Conservation (phyloP, 2,329 filamentous ascomycete species). For the Aspergillus sergii region DNA sequence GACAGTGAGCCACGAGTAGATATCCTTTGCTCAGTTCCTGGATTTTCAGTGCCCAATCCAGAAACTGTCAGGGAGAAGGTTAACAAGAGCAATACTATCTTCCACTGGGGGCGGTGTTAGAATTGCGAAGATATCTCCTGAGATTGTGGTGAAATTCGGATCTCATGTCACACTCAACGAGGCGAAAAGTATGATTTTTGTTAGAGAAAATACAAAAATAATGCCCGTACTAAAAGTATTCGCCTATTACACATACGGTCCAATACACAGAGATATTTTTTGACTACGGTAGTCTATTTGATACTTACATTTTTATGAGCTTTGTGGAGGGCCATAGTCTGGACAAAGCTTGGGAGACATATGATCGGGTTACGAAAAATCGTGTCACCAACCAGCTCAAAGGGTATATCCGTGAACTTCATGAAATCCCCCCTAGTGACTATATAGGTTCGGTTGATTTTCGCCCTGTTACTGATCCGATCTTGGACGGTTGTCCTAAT, state of each 20-base stretch:
- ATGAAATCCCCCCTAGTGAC: constrained; percentile 3
- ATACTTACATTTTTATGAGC: constrained; percentile 26
- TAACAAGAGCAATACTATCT: constrained; percentile 9
- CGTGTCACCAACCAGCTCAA: constrained; percentile 14
- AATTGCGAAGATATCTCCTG: constrained; percentile 21
- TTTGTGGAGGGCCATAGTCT: constrained; percentile 18
- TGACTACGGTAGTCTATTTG: constrained; percentile 19
- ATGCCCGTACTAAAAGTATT: constrained; percentile 20
- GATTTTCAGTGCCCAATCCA: neutral
- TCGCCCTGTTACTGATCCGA: constrained; percentile 19
- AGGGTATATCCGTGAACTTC: constrained; percentile 17
- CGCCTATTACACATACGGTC: constrained; percentile 20
- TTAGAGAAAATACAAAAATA: constrained; percentile 17
- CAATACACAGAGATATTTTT: constrained; percentile 16
- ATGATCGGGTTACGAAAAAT: constrained; percentile 6
- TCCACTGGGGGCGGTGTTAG: constrained; percentile 16
- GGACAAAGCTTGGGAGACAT: constrained; percentile 17
- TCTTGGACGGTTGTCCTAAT: constrained; percentile 6
- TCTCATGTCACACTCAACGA: constrained; percentile 18
- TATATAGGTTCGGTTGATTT: constrained; percentile 22
- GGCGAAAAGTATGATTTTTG: constrained; percentile 21
- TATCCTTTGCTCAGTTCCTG: neutral
- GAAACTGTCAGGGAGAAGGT: neutral
- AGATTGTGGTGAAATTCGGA: constrained; percentile 23
- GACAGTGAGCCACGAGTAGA: neutral